Evolutionary conservation across 2,329 filamentous ascomycete genomes (phyloP).

Genomic region (Fonsecaea pugnacius): DNA sequence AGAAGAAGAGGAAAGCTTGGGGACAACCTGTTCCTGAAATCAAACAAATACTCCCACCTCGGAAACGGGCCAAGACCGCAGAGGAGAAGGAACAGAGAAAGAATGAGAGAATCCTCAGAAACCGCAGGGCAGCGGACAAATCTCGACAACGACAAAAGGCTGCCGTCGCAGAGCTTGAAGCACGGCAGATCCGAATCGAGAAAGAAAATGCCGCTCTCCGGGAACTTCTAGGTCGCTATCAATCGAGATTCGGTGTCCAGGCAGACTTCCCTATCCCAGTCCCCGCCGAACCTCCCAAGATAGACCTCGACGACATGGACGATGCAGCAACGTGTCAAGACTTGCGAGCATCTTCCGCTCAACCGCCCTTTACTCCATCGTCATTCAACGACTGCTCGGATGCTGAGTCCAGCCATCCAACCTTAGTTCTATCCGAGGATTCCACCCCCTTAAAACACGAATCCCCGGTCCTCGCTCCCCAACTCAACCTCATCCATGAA

Average conservation of each 20-base stretch:
- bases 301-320: constrained; percentile 35
- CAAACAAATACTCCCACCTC: constrained; percentile 56
- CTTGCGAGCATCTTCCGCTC: constrained; percentile 36
- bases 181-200: constrained; percentile 68
- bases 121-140: constrained; percentile 93
- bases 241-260: constrained; percentile 49
- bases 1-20: constrained; percentile 98
- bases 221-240: constrained; percentile 63
- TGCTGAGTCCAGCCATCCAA: constrained; percentile 40
- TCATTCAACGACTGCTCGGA: constrained; percentile 51
- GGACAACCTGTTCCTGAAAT: constrained; percentile 98
- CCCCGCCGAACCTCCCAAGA: constrained; percentile 20
- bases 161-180: constrained; percentile 82
- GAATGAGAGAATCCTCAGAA: constrained; percentile 94
- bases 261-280: constrained; percentile 29
- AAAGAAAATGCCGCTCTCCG: constrained; percentile 73
- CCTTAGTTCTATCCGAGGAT: constrained; percentile 40
- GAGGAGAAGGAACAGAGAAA: constrained; percentile 98
- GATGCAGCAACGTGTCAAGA: constrained; percentile 44
- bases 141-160: constrained; percentile 90
- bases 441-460: constrained; percentile 31
- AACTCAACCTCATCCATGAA: constrained; percentile 34
- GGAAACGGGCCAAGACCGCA: constrained; percentile 97
- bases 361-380: constrained; percentile 43
- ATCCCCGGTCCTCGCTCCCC: constrained; percentile 35